Evolutionary conservation across 2,329 filamentous ascomycete genomes (phyloP), one percentile per base, ranked within the genome.

Genomic region (Fusarium transvaalense): DNA sequence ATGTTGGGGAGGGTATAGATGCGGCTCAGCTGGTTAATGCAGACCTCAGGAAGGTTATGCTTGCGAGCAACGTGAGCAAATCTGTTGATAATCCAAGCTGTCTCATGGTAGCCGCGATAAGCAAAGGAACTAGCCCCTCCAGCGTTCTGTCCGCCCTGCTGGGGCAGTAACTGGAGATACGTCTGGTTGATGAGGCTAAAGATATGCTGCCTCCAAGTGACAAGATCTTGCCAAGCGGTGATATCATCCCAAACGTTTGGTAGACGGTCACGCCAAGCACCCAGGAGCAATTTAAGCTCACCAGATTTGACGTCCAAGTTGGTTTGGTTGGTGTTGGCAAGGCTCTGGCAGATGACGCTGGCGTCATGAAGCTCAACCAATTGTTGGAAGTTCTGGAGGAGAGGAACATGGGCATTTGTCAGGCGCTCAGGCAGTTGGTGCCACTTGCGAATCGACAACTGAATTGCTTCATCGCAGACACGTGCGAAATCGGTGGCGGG

Each of bases 221-320:
- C 96, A 39, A 99, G 84, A 77, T 99, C 97, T 78, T 99, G 96
- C 96, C 96, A 99, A 38, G 96, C 93, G 69, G 97, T 97, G 79
- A 99, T 99, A 78, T 99, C 96, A 78, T 99, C 96, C 96, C 96
- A 99, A 5, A 97, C 92, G 76, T 99, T 99, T 3, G 96, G 96
- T 53, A 99, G 83, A 48, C 96, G 89, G 77, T 99, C 96, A 60
- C 96, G 90, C 96, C 96, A 99, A 10, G 95, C 96, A 56, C 93
- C 93, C 7, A 99, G 86, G 5, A 98, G 88, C 53, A 99, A 82
- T 81, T 99, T 99, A 4, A 99, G 86, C 81, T 99, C 97, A 59
- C 94, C 92, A 21, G 94, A 97, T 80, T 99, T 99, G 68, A 90
- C 89, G 74, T 99, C 97, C 48, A 99, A 84, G 76, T 99, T 99